Conservation (phyloP, 345 rosid species). For the Microcos paniculata region DNA sequence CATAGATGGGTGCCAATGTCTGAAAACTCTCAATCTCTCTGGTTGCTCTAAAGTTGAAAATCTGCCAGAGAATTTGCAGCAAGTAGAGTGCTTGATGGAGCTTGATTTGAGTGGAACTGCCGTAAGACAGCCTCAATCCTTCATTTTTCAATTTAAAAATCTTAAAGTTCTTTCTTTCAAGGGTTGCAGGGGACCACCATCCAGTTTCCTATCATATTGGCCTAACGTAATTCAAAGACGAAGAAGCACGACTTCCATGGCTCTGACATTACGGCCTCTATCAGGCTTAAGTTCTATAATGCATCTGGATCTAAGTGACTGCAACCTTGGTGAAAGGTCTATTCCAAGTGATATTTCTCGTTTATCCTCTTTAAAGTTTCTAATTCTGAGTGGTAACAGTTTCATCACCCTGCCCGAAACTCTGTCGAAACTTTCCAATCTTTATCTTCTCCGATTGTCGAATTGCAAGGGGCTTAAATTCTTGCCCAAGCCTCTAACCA, state of each 20-base stretch:
- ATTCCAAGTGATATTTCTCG: constrained; percentile 23
- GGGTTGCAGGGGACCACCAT: too few species aligned
- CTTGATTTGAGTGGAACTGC: constrained; percentile 22
- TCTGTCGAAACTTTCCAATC: constrained; percentile 25
- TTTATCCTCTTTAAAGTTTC: constrained; percentile 20
- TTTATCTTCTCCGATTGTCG: constrained; percentile 16
- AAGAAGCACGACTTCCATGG: background rate
- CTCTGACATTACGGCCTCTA: constrained; percentile 14
- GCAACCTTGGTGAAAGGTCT: constrained; percentile 16
- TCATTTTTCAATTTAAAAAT: too few species aligned
- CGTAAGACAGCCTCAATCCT: background rate
- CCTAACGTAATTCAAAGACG: too few species aligned
- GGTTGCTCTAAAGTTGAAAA: background rate
- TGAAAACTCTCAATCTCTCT: constrained; percentile 15
- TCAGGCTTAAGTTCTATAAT: constrained; percentile 2
- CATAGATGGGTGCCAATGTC: constrained; percentile 20
- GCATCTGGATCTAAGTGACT: background rate
- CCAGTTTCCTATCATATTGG: too few species aligned
- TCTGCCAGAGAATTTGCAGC: background rate
- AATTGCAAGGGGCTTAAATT: constrained; percentile 30
- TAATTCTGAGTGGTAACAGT: constrained; percentile 28
- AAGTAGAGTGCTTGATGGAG: background rate
- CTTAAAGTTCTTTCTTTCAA: too few species aligned
- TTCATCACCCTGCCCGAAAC: constrained; percentile 28
- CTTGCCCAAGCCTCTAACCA: constrained; percentile 11